Percentiles rank a stretch among this genome's conserved stretches.
Evolutionary conservation across 257 asterid genomes (phyloP).

Genomic region (Salvia hispanica): DNA sequence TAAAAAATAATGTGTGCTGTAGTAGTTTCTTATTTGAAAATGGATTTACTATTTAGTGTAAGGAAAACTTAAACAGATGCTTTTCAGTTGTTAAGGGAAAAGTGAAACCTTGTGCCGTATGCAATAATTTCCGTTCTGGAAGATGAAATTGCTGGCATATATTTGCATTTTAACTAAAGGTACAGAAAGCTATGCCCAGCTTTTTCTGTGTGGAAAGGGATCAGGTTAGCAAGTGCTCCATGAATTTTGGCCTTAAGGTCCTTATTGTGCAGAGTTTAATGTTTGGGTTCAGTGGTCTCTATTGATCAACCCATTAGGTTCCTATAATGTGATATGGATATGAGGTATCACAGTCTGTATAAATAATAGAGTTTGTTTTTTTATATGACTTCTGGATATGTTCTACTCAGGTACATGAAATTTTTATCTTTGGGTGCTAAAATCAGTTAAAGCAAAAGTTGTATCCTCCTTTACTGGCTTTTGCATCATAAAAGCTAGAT

Average conservation of each 20-base stretch:
- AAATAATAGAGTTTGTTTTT: background rate
- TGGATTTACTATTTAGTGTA: background rate
- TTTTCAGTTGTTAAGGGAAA: constrained; percentile 13
- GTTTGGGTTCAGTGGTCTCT: constrained; percentile 11
- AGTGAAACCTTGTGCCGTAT: constrained; percentile 10
- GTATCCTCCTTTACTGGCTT: constrained; percentile 14
- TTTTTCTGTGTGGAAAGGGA: constrained; percentile 5
- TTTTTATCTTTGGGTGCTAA: constrained; percentile 4
- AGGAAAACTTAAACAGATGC: background rate
- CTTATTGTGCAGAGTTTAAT: constrained; percentile 1
- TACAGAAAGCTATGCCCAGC: constrained; percentile 2
- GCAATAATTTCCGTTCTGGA: constrained; percentile 13
- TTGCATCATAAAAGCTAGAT: background rate
- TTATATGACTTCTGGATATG: background rate
- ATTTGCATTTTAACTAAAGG: background rate
- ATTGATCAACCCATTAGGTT: constrained; percentile 5
- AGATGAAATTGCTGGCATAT: constrained; percentile 13
- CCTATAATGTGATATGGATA: background rate
- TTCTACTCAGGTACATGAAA: background rate
- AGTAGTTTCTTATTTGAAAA: constrained; percentile 19
- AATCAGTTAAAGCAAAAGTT: constrained; percentile 23
- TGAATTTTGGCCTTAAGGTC: background rate
- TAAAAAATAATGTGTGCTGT: background rate
- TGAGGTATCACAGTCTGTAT: constrained; percentile 3
- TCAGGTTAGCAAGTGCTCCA: background rate